Evolutionary conservation across 208 protist genomes (phyloP), one percentile per base, ranked within the genome.

Genomic region (Wallacemonas collosoma): DNA sequence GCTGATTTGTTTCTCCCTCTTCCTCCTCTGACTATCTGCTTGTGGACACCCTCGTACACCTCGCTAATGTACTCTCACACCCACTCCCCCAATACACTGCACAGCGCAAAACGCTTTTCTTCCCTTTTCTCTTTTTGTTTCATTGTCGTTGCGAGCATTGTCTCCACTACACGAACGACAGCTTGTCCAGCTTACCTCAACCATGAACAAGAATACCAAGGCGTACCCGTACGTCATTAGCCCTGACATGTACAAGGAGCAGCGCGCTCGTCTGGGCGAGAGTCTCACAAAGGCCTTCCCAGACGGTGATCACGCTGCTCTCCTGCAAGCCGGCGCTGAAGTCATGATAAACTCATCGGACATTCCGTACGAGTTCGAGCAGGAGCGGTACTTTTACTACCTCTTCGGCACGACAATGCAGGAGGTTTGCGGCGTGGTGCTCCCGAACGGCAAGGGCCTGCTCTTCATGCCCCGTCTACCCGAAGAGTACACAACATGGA

Each of bases 321-420:
- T 97, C 44, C 77, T 97, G 66, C 83, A 91, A 81, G 93, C 85
- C 5, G 83, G 75, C 35, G 80, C 81, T 3, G 91, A 97, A 77
- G 88, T 96, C 0, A 90, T 90, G 7, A 86, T 97, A 63, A 93
- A 96, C 85, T 93, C 88, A 17, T 94, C 92, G 0, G 94, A 98
- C 80, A 82, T 82, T 41, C 93, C 86, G 70, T 95, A 95, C 73
- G 80, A 93, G 36, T 97, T 96, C 69, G 85, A 92, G 72, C 96
- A 98, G 76, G 97, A 98, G 68, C 97, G 90, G 80, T 98, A 98
- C 82, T 98, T 97, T 75, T 85, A 91, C 73, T 98, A 97, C 73
- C 79, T 98, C 9, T 97, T 97, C 72, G 97, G 97, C 38, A 83
- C 79, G 15, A 83, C 91, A 45, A 89, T 95, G 71, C 91, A 94